Percentiles rank a stretch among this genome's conserved stretches.
These are phyloP conservation scores for Xylariaceae sp. DNA, from an alignment of 2,329 filamentous ascomycete genomes.

Conservation along the genomic window DNA sequence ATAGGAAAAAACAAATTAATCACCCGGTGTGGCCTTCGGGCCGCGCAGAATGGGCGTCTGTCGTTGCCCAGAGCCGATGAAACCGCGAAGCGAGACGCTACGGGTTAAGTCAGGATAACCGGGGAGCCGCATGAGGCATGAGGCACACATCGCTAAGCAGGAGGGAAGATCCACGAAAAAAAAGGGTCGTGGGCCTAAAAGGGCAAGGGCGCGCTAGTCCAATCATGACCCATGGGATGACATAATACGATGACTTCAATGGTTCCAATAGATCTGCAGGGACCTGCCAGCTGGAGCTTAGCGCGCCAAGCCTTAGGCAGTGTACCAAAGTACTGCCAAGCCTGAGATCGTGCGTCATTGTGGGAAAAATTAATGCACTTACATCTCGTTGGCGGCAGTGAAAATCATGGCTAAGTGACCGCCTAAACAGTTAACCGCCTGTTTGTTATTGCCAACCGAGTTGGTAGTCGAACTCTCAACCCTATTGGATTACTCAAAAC, in stretches of 20 bases:
- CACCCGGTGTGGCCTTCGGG: too few relatives aligned
- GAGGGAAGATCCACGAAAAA: too few relatives aligned
- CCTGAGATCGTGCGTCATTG: conserved; percentile 3
- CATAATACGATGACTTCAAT: conserved; percentile 32
- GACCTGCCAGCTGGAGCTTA: conserved; percentile 25
- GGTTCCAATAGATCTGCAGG: conserved; percentile 31
- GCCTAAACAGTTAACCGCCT: too few relatives aligned
- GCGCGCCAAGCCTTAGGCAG: neutral
- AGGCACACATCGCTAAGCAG: too few relatives aligned
- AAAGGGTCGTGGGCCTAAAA: neutral
- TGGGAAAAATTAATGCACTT: neutral
- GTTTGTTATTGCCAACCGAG: too few relatives aligned
- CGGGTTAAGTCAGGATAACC: neutral
- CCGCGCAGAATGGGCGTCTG: neutral
- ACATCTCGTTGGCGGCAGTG: neutral
- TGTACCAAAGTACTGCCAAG: neutral
- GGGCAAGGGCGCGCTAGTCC: conserved; percentile 2
- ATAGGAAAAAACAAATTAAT: too few relatives aligned
- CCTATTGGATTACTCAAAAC: too few relatives aligned
- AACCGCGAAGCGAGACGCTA: neutral
- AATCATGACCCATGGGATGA: conserved; percentile 29
- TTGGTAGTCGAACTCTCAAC: too few relatives aligned
- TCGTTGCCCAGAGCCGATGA: neutral
- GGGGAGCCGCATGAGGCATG: neutral
- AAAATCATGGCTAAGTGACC: neutral